A percentile compares a stretch with the other conserved stretches of the same genome.
Conservation (phyloP, 75 land plant species). For the Pseudotsuga menziesii region DNA sequence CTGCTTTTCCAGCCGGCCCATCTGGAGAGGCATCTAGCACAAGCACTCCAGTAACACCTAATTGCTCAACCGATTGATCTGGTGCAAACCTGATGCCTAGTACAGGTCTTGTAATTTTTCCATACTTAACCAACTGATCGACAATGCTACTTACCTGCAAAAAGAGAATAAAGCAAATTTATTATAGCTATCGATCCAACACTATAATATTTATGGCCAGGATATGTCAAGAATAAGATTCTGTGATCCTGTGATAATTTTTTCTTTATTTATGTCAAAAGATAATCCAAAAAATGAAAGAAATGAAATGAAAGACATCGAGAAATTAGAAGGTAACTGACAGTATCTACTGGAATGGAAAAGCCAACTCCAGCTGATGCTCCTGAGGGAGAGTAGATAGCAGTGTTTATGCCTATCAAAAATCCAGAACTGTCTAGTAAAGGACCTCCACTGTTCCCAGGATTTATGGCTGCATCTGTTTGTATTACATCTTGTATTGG, state of each 20-base stretch:
- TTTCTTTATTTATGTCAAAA: background rate
- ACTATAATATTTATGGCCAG: background rate
- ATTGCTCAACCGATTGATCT: constrained; percentile 34
- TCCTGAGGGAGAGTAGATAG: constrained; percentile 56
- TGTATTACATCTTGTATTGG: constrained; percentile 35
- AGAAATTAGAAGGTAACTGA: constrained; percentile 5
- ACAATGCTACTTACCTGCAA: constrained; percentile 32
- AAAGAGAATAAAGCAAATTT: background rate
- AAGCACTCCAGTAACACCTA: constrained; percentile 30
- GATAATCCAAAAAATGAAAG: background rate
- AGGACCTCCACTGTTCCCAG: constrained; percentile 54
- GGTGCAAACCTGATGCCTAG: constrained; percentile 37
- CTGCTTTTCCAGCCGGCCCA: constrained; percentile 37
- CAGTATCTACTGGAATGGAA: constrained; percentile 56
- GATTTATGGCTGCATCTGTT: constrained; percentile 40
- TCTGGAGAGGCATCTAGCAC: constrained; percentile 35
- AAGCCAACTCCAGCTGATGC: constrained; percentile 53
- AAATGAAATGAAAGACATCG: background rate
- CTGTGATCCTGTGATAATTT: background rate
- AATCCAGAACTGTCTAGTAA: constrained; percentile 43
- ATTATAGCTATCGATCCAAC: background rate
- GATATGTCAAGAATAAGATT: constrained; percentile 1
- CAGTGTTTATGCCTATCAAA: constrained; percentile 50
- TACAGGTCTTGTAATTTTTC: constrained; percentile 27
- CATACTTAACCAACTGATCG: constrained; percentile 30